Evolutionary conservation across 2,329 filamentous ascomycete genomes (phyloP), one percentile per base, ranked within the genome.

Genomic region (Aplosporella prunicola): DNA sequence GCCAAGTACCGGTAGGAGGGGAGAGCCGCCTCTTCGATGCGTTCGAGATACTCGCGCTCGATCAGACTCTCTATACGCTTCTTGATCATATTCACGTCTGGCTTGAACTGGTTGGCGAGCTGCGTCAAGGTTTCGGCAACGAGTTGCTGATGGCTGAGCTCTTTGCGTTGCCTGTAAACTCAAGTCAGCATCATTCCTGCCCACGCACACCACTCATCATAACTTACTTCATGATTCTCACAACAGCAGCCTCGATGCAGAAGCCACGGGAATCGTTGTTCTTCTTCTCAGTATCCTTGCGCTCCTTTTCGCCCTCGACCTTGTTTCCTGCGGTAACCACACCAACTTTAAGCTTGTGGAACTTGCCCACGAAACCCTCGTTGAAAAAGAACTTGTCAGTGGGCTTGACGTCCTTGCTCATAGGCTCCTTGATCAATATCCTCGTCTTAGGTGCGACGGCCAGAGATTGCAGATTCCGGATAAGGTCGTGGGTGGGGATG

Each of bases 341-440:
- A 15, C 85, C 85, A 14, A 91, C 84, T 59, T 93, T 93, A 62
- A 95, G 85, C 57, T 84, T 86, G 51, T 91, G 72, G 33, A 82
- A 78, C 54, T 85, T 87, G 62, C 83, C 88, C 32, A 76, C 69
- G 61, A 94, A 96, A 10, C 76, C 69, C 20, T 78, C 67, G 54
- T 96, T 95, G 68, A 88, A 93, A 7, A 65, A 71, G 58, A 96
- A 96, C 17, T 64, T 72, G 57, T 96, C 89, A 0, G 76, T 76
- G 0, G 76, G 61, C 49, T 84, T 88, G 43, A 93, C 72, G 2
- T 78, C 74, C 58, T 89, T 91, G 47, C 73, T 80, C 60, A 78
- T 75, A 0, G 89, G 85, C 17, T 87, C 77, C 57, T 94, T 95
- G 47, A 74, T 64, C 11, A 96, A 64, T 8, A 96, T 76, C 13